Conservation (phyloP, 2,329 filamentous ascomycete genomes). For the Arthroderma sp. region DNA sequence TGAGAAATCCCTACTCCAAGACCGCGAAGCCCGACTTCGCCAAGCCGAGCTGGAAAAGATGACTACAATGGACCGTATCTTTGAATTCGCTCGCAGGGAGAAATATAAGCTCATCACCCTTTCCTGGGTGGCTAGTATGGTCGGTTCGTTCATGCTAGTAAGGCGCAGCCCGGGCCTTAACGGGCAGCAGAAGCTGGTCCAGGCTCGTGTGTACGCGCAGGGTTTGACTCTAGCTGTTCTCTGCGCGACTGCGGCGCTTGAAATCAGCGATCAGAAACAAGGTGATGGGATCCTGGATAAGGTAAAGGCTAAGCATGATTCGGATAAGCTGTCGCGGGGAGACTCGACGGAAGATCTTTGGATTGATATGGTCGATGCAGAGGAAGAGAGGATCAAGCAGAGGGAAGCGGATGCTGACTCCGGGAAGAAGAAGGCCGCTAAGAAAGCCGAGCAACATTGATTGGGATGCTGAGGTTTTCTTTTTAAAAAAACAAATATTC, state of each 20-base stretch:
- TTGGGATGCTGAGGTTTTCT: neutral
- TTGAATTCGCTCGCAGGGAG: slow-evolving; percentile 65
- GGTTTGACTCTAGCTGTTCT: slow-evolving; percentile 75
- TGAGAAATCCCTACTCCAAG: slow-evolving; percentile 52
- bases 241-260: slow-evolving; percentile 68
- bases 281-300: slow-evolving; percentile 39
- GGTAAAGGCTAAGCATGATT: slow-evolving; percentile 50
- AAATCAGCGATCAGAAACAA: slow-evolving; percentile 63
- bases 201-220: slow-evolving; percentile 89
- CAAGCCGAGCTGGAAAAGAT: slow-evolving; percentile 45
- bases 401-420: slow-evolving; percentile 12
- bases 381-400: slow-evolving; percentile 33
- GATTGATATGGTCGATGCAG: slow-evolving; percentile 46
- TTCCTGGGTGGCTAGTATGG: slow-evolving; percentile 73
- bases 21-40: slow-evolving; percentile 42
- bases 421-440: slow-evolving; percentile 1
- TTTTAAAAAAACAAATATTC: slow-evolving; percentile 4
- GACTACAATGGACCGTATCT: slow-evolving; percentile 45
- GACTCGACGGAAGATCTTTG: slow-evolving; percentile 86
- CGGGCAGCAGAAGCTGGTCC: slow-evolving; percentile 75
- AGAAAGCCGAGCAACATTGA: slow-evolving; percentile 1
- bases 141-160: slow-evolving; percentile 59
- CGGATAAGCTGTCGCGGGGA: slow-evolving; percentile 68
- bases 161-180: slow-evolving; percentile 63
- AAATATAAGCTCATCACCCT: slow-evolving; percentile 75